These are phyloP conservation scores for Isabelozyma pseudorhagii DNA, from an alignment of 805 yeast genomes.

Conservation along the genomic window DNA sequence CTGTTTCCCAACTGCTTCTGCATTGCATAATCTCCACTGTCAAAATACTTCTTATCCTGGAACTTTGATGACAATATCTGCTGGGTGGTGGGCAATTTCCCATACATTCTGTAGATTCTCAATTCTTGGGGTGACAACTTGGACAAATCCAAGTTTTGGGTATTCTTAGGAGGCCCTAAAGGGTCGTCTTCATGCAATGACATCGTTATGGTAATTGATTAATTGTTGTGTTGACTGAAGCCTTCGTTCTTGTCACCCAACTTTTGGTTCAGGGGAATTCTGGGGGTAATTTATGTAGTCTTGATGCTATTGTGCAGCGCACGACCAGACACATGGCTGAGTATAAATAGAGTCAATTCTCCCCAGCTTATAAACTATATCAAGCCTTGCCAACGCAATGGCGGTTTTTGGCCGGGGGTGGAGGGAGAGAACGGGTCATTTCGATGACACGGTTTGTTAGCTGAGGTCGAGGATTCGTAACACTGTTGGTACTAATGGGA, in stretches of 20 bases:
- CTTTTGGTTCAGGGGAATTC: background rate
- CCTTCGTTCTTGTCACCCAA: background rate
- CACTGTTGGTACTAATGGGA: background rate
- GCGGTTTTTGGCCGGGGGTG: too few relatives aligned
- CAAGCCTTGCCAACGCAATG: too few relatives aligned
- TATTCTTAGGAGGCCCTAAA: conserved; percentile 44
- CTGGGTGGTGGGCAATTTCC: conserved; percentile 77
- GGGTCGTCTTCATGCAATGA: conserved; percentile 47
- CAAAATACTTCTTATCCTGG: conserved; percentile 88
- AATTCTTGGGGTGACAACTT: conserved; percentile 76
- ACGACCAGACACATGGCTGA: background rate
- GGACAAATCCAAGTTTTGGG: conserved; percentile 49
- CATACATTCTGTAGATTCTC: conserved; percentile 75
- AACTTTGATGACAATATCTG: conserved; percentile 72
- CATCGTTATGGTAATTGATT: conserved; percentile 12
- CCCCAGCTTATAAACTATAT: too few relatives aligned
- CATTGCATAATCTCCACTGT: conserved; percentile 92
- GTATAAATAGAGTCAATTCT: too few relatives aligned
- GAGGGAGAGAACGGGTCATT: too few relatives aligned
- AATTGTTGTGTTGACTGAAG: background rate
- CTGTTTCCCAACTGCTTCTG: conserved; percentile 44
- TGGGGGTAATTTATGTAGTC: too few relatives aligned
- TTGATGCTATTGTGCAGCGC: background rate
- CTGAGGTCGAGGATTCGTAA: background rate
- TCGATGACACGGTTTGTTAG: too few relatives aligned